Percentiles rank a stretch among this genome's conserved stretches.
phyloP scores from a whole-genome alignment of 129 eudicot species.

The Lactuca saligna region DNA sequence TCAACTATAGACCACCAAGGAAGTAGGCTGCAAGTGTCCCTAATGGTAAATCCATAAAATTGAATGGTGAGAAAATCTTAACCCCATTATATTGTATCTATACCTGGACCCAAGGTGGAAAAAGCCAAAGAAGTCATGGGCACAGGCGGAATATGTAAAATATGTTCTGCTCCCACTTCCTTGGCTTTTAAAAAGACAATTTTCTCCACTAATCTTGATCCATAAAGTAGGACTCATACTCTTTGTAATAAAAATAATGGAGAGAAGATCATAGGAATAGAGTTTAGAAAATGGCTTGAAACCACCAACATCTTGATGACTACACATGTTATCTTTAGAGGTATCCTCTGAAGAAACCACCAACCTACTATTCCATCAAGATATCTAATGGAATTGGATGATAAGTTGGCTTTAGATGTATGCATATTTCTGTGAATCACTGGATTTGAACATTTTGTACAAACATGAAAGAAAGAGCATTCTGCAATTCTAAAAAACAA shows the following conservation, averaged over 20 bases:
- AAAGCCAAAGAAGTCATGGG: slow-evolving; percentile 51
- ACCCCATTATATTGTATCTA: background rate
- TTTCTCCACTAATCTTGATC: slow-evolving; percentile 76
- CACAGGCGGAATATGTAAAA: slow-evolving; percentile 56
- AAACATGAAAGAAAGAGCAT: slow-evolving; percentile 92
- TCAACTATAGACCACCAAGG: slow-evolving; percentile 88
- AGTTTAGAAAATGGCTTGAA: no score
- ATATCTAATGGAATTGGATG: slow-evolving; percentile 69
- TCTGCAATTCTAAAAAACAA: slow-evolving; percentile 77
- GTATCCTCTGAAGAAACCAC: slow-evolving; percentile 67
- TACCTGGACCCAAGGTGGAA: slow-evolving; percentile 65
- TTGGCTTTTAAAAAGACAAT: slow-evolving; percentile 49
- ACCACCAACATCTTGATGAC: slow-evolving; percentile 86
- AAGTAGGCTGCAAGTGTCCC: slow-evolving; percentile 44
- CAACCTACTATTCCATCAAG: slow-evolving; percentile 88
- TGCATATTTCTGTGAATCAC: slow-evolving; percentile 60
- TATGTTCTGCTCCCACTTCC: slow-evolving; percentile 60
- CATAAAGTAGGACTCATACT: slow-evolving; percentile 67
- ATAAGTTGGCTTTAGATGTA: slow-evolving; percentile 58
- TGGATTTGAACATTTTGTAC: slow-evolving; percentile 97
- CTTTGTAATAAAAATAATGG: slow-evolving; percentile 85
- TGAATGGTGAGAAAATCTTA: no score
- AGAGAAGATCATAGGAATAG: slow-evolving; percentile 63
- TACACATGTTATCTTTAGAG: slow-evolving; percentile 53
- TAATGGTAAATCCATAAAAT: no score